Conservation (phyloP, 257 asterid species). For the Nicotiana otophora region DNA sequence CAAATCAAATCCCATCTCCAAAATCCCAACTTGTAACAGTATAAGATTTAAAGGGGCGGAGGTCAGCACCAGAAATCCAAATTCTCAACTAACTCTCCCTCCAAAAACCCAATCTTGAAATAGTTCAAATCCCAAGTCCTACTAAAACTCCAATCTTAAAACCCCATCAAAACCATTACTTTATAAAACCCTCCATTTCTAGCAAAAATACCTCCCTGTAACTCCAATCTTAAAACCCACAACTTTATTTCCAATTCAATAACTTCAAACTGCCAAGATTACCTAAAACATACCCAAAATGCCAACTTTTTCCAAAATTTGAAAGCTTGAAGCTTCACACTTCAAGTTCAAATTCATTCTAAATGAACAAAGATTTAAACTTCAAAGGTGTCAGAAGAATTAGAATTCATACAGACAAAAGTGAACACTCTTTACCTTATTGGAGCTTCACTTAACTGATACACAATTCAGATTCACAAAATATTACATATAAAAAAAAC, state of each 20-base stretch:
- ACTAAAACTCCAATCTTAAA: constrained; percentile 20
- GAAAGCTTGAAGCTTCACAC: constrained; percentile 38
- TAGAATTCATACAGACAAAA: constrained; percentile 20
- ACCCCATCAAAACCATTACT: constrained; percentile 18
- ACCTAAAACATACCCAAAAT: constrained; percentile 29
- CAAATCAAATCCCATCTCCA: constrained; percentile 35
- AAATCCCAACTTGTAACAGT: constrained; percentile 8
- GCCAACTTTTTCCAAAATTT: constrained; percentile 33
- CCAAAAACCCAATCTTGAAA: constrained; percentile 28
- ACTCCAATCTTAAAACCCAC: constrained; percentile 31
- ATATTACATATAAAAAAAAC: background rate
- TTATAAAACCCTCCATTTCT: constrained; percentile 22
- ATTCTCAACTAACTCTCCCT: constrained; percentile 47
- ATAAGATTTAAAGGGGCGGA: background rate
- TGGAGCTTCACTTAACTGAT: constrained; percentile 27
- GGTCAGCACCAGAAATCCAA: constrained; percentile 40
- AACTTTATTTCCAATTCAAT: constrained; percentile 14
- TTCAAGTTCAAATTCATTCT: constrained; percentile 29
- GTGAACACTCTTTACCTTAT: constrained; percentile 43
- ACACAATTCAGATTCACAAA: background rate
- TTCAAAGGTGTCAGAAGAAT: constrained; percentile 14
- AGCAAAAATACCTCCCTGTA: constrained; percentile 32
- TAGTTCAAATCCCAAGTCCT: constrained; percentile 24
- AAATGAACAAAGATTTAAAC: constrained; percentile 30
- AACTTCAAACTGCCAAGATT: constrained; percentile 17